Base-by-base conservation (phyloP, 1,139 yeast genomes). In the Geotrichum reessii region DNA sequence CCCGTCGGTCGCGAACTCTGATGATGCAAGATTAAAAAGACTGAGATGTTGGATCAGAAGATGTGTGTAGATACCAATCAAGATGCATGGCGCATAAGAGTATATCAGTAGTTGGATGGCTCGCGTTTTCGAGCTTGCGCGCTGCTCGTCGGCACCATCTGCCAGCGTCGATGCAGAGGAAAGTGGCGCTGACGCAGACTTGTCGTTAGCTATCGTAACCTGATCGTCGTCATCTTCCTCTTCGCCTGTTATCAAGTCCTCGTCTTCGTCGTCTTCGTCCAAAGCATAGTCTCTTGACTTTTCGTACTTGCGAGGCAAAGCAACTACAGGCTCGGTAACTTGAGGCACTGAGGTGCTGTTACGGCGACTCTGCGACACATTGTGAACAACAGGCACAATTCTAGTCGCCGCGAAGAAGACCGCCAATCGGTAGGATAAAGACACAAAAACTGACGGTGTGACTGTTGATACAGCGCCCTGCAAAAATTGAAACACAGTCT, bases 381-480 rank as follows among this genome's bases (percentile, higher is more conserved):
- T 61, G 27, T 63, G 68, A 49, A 69, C 59, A 3, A 69, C 67
- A 1, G 99, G 99, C 25, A 93, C 89, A 63, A 93, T 91, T 70
- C 95, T 85, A 19, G 98, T 88, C 4, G 98, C 97, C 1, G 96
- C 91, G 68, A 89, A 91, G 67, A 93, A 90, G 3, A 92, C 96
- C 1, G 89, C 80, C 28, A 93, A 83, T 66, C 99, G 80, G 70
- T 88, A 92, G 1, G 91, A 90, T 65, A 93, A 77, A 65, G 91
- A 91, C 40, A 91, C 79, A 47, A 90, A 75, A 25, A 93, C 85
- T 1, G 96, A 89, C 7, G 95, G 83, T 0, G 96, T 87, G 53
- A 93, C 79, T 46, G 92, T 87, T 58, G 84, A 83, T 37, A 84
- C 76, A 1, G 96, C 89, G 58, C 84, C 83, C 25, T 81, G 73